Conservation (phyloP, 2,329 filamentous ascomycete genomes). For the Stemphylium beticola region DNA sequence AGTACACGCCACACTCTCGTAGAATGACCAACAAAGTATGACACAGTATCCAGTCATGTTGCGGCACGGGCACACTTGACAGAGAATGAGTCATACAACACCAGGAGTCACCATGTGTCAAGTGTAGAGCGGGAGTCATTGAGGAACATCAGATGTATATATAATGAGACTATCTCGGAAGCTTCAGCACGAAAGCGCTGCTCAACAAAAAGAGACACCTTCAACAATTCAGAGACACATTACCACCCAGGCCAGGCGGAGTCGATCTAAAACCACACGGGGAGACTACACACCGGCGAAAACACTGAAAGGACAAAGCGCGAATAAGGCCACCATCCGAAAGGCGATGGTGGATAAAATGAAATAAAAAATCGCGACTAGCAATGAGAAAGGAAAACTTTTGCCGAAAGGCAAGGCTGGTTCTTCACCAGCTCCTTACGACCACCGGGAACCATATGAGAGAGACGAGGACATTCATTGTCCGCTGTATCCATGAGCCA, state of each 20-base stretch:
- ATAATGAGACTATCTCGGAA: slow-evolving; percentile 25
- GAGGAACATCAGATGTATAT: slow-evolving; percentile 23
- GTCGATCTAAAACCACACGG: slow-evolving; percentile 44
- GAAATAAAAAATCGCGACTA: slow-evolving; percentile 10
- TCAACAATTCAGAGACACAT: slow-evolving; percentile 13
- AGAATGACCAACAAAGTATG: background rate
- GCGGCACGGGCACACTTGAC: background rate
- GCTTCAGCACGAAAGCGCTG: slow-evolving; percentile 18
- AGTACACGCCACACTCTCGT: too few relatives aligned
- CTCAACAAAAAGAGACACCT: slow-evolving; percentile 1
- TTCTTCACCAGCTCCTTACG: slow-evolving; percentile 48
- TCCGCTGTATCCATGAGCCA: slow-evolving; percentile 47
- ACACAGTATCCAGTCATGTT: background rate
- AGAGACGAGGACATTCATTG: slow-evolving; percentile 41
- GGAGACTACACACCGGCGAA: slow-evolving; percentile 46
- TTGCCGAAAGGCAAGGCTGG: slow-evolving; percentile 36
- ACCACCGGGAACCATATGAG: slow-evolving; percentile 38
- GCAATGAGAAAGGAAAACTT: slow-evolving; percentile 30
- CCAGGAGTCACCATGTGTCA: background rate
- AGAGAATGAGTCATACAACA: slow-evolving; percentile 1
- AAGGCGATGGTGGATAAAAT: slow-evolving; percentile 6
- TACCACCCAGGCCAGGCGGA: slow-evolving; percentile 41
- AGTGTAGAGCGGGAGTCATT: slow-evolving; percentile 16
- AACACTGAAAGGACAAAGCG: slow-evolving; percentile 21
- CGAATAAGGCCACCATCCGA: slow-evolving; percentile 17